Percentiles rank a stretch among this genome's conserved stretches.
Conservation (phyloP, 129 eudicot species). For the Heracleum sosnowskyi region DNA sequence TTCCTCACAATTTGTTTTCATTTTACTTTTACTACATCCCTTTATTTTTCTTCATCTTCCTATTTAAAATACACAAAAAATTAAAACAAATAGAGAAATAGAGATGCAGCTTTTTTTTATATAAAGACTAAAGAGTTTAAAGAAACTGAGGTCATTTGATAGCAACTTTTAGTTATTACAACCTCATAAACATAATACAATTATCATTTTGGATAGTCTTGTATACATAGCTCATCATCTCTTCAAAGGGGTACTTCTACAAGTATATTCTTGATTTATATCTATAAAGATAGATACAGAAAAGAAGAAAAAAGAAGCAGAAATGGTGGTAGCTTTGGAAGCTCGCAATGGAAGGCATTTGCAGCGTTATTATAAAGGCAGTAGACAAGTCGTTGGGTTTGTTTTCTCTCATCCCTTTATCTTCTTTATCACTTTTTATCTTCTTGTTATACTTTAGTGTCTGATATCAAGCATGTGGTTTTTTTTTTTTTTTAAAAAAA, state of each 20-base stretch:
- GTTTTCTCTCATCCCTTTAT: conserved; percentile 5
- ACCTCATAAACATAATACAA: not conserved
- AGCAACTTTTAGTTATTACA: not conserved
- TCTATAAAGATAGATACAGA: not conserved
- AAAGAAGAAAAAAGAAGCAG: conserved; percentile 16
- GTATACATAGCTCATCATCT: not conserved
- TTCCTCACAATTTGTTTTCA: not conserved
- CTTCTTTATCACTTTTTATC: not conserved
- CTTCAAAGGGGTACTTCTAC: not conserved
- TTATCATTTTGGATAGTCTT: not conserved
- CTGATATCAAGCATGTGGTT: not conserved
- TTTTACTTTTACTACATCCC: not conserved
- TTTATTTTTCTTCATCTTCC: not conserved
- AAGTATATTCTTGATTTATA: not conserved
- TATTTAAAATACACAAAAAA: not conserved
- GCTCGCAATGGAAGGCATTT: conserved; percentile 71
- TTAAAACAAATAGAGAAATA: not conserved
- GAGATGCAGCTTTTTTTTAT: not conserved
- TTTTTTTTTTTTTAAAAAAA: too few relatives aligned
- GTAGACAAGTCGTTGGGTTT: conserved; percentile 79
- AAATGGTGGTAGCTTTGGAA: conserved; percentile 59
- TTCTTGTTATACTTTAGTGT: not conserved
- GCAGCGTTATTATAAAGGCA: conserved; percentile 66
- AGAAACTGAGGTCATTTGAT: not conserved
- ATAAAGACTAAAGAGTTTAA: not conserved